phyloP scores from a whole-genome alignment of 2,329 filamentous ascomycete genomes.

The Beauveria sp. region DNA sequence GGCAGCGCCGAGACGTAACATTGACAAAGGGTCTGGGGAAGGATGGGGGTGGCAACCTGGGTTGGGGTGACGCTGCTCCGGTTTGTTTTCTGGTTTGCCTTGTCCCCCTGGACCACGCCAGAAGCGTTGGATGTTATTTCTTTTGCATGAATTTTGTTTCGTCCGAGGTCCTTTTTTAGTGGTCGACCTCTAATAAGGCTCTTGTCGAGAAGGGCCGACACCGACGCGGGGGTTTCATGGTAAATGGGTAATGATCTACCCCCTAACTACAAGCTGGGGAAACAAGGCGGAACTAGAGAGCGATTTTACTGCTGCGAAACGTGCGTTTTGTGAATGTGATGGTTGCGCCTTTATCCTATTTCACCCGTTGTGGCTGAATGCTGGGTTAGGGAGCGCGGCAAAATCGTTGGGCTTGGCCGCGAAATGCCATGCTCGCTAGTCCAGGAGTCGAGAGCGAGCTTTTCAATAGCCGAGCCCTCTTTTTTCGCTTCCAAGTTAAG shows the following conservation, averaged over 20 bases:
- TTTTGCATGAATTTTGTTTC: neutral
- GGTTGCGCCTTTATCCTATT: neutral
- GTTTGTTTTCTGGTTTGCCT: conserved; percentile 3
- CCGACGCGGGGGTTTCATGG: neutral
- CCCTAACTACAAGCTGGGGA: neutral
- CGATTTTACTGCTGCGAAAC: too few species aligned
- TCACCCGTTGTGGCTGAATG: conserved; percentile 4
- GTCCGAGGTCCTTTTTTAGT: neutral
- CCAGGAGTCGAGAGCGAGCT: neutral
- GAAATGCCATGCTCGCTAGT: neutral
- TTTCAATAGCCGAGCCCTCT: conserved; percentile 6
- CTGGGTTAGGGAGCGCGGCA: neutral
- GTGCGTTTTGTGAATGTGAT: neutral
- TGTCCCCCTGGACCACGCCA: neutral
- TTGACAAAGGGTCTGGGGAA: neutral
- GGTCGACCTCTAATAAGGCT: neutral
- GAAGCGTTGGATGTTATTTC: neutral
- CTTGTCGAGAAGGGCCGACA: neutral
- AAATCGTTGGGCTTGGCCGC: neutral
- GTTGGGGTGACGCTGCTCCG: neutral
- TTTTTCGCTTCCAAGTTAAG: neutral
- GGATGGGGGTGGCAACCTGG: neutral
- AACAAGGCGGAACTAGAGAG: neutral
- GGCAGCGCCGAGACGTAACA: conserved; percentile 2
- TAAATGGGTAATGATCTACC: neutral